These are phyloP conservation scores for Biscogniauxia marginata DNA, from an alignment of 2,329 filamentous ascomycete genomes.

Conservation along the genomic window DNA sequence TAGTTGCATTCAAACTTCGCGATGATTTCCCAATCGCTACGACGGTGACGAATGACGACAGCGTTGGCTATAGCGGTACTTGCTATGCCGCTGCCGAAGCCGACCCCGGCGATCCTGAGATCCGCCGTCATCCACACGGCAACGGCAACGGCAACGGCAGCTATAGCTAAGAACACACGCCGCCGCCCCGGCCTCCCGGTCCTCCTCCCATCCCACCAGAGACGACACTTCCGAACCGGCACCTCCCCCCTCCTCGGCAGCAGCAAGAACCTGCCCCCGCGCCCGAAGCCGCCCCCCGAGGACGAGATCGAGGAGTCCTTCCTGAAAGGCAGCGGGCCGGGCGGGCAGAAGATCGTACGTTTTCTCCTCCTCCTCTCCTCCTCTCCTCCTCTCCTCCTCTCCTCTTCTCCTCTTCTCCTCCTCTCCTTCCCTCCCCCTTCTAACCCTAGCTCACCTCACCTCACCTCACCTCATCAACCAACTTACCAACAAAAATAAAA, in stretches of 20 bases:
- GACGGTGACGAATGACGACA: no score
- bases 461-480: conserved; percentile 3
- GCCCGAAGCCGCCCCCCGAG: conserved; percentile 70
- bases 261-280: conserved; percentile 63
- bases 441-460: neutral
- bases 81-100: no score
- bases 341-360: conserved; percentile 88
- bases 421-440: neutral
- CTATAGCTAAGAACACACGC: no score
- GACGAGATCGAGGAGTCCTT: conserved; percentile 80
- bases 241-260: conserved; percentile 20
- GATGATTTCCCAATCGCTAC: no score
- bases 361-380: neutral
- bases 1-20: no score
- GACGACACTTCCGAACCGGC: conserved; percentile 33
- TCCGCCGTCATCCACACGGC: no score
- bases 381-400: neutral
- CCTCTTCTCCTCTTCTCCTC: no score
- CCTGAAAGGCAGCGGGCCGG: conserved; percentile 87
- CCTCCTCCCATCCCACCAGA: neutral
- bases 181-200: no score
- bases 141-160: no score
- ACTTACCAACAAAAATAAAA: conserved; percentile 3
- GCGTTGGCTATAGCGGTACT: no score
- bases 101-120: no score